Conservation (phyloP, 345 rosid species). For the Citrus sp. region DNA sequence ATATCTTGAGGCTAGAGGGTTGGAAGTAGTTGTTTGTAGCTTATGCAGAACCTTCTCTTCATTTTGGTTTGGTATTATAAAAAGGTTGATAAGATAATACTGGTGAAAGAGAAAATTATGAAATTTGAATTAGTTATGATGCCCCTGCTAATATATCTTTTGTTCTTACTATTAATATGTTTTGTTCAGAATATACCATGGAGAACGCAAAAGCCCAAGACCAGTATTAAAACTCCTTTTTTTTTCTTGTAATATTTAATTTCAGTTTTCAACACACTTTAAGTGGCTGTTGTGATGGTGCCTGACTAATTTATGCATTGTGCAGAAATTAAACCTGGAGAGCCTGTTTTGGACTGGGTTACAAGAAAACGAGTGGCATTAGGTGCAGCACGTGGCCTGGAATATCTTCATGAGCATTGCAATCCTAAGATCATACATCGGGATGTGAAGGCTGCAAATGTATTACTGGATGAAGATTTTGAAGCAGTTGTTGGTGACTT, state of each 20-base stretch:
- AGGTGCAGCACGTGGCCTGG: constrained; percentile 95
- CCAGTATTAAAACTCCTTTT: neutral
- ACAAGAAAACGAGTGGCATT: constrained; percentile 80
- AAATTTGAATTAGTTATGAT: neutral
- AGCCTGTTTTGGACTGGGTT: constrained; percentile 76
- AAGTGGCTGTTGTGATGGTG: neutral
- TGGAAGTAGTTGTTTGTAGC: neutral
- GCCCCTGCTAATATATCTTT: neutral
- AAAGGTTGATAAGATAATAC: neutral
- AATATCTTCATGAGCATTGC: constrained; percentile 96
- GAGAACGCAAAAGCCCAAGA: neutral
- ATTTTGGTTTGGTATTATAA: neutral
- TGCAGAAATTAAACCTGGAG: constrained; percentile 82
- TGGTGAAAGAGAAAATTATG: neutral
- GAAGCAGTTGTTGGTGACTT: constrained; percentile 99
- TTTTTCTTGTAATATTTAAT: neutral
- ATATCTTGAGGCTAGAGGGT: neutral
- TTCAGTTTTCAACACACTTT: neutral
- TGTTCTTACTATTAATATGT: neutral
- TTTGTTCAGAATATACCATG: neutral
- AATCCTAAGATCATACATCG: constrained; percentile 97
- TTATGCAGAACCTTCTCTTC: neutral
- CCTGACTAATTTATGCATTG: constrained; percentile 11
- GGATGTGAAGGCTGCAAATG: constrained; percentile 97
- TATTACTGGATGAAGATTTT: constrained; percentile 82